Percentiles rank a stretch among this genome's conserved stretches.
Conservation (phyloP, 768 basidiomycete species). For the Panellus pusillus region DNA sequence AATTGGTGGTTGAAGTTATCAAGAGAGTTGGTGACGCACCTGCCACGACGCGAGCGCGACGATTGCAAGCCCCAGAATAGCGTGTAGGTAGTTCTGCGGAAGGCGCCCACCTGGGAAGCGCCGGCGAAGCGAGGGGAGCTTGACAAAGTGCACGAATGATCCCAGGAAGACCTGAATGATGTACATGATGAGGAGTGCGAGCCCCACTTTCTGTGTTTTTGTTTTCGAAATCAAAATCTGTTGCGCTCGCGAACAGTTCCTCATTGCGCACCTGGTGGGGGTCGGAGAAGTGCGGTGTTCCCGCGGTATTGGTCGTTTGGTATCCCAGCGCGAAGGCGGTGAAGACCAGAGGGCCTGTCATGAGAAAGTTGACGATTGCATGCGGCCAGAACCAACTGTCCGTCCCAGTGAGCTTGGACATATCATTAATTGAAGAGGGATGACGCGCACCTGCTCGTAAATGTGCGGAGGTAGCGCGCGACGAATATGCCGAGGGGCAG, state of each 20-base stretch:
- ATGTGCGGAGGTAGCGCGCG: slow-evolving; percentile 37
- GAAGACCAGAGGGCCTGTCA: slow-evolving; percentile 37
- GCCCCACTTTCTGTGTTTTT: slow-evolving; percentile 31
- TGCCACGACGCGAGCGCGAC: slow-evolving; percentile 36
- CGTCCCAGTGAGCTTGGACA: neutral
- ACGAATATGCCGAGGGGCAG: slow-evolving; percentile 39
- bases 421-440: neutral
- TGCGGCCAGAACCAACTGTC: slow-evolving; percentile 31
- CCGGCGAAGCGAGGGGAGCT: slow-evolving; percentile 22
- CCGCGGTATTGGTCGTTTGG: slow-evolving; percentile 16
- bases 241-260: too few relatives aligned
- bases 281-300: slow-evolving; percentile 25
- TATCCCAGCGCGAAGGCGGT: slow-evolving; percentile 32
- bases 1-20: neutral
- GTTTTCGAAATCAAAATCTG: too few relatives aligned
- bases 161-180: slow-evolving; percentile 36
- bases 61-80: slow-evolving; percentile 35
- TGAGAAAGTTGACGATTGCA: slow-evolving; percentile 32
- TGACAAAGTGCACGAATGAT: slow-evolving; percentile 38
- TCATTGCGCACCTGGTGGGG: slow-evolving; percentile 29
- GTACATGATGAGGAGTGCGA: slow-evolving; percentile 39
- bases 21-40: neutral
- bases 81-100: slow-evolving; percentile 26
- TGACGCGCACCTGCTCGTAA: slow-evolving; percentile 26
- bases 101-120: slow-evolving; percentile 30